Base-by-base conservation (phyloP, 2,329 filamentous ascomycete species). In the Claviceps pusilla region DNA sequence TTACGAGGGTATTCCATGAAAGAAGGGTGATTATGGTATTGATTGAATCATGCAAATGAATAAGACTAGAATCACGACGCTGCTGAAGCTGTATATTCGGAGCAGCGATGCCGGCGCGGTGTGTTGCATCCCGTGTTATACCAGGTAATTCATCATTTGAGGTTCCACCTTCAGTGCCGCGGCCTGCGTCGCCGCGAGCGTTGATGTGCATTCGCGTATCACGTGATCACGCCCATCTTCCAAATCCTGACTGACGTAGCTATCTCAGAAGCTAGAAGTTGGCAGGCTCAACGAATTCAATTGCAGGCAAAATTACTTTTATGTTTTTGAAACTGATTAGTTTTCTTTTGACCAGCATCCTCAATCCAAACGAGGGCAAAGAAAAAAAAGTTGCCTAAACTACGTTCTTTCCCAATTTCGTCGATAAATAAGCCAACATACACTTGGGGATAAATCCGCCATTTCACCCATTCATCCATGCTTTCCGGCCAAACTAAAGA, bases 111-210 rank as follows among this genome's bases (percentile, higher is more conserved):
- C 54, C 33, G 51, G 41, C 55, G 55, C 55, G 48, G 48, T 31
- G 54, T 48, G 48, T 54, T 49, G 48, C 54, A 45, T 33, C 42
- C 28, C 42, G 54, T 51, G 41, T 56, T 48, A 56, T 56, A 47
- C 52, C 39, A 52, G 46, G 39, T 33, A 29, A 56, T 52, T 51
- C 43, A 46, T 52, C 12, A 28, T 50, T 52, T 10, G 52, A 54
- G 47, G 51, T 54, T 54, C 48, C 45, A 41, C 48, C 31, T 51
- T 51, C 19, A n/a, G 48, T 49, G 43, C 45, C 50, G 24, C 47
- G 35, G 50, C 51, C 12, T 41, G 47, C 47, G 46, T 24, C 29
- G 49, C 31, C 37, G 52, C 48, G 43, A 42, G 45, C 6, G 31
- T 29, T 24, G 33, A 52, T 33, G 49, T 49, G 45, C 50, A 52